Base-by-base conservation (phyloP, 2,329 filamentous ascomycete species). In the Bisporella sp. region DNA sequence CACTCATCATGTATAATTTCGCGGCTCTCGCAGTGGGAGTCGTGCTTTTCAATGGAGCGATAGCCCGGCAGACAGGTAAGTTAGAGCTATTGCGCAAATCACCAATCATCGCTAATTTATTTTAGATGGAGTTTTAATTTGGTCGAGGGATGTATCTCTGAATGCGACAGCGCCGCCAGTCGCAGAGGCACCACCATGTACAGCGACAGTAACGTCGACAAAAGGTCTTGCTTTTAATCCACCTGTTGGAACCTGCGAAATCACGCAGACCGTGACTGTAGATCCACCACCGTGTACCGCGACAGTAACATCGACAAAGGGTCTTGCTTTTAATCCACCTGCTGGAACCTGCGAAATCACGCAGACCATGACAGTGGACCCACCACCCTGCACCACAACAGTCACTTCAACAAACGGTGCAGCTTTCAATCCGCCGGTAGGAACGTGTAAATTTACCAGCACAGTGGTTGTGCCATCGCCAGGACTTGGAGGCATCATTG, bases 371-470 rank as follows among this genome's bases (percentile, higher is more conserved):
- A 42, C 21, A 21, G 21, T 21, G 21, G 21, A 21, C 21, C 21
- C 21, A 21, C 40, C 50, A 45, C 40, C 35, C 40, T 54, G 52
- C 47, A 54, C 46, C 21, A 45, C 46, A 49, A 54, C 50, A 12
- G 41, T 52, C 37, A 52, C 43, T 9, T 54, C 45, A 29, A 49
- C 47, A 44, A 45, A 31, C 13, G 50, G 50, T 6, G 33, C 42
- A 21, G 43, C 49, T 31, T 35, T 12, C 11, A 12, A 31, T 12
- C 13, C 31, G 41, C 11, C 28, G 33, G 11, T 8, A 31, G 35
- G 11, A 5, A 41, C 46, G 29, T 48, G 47, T 48, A 11, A 5
- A 28, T 28, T 13, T 29, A 47, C 44, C 6, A n/a, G 13, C 31
- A 47, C 40, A n/a, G 40, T 48, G 29, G 32, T 48, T 35, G 47